Evolutionary conservation across 2,329 filamentous ascomycete genomes (phyloP), one percentile per base, ranked within the genome.

Genomic region (Colletotrichum liriopes): DNA sequence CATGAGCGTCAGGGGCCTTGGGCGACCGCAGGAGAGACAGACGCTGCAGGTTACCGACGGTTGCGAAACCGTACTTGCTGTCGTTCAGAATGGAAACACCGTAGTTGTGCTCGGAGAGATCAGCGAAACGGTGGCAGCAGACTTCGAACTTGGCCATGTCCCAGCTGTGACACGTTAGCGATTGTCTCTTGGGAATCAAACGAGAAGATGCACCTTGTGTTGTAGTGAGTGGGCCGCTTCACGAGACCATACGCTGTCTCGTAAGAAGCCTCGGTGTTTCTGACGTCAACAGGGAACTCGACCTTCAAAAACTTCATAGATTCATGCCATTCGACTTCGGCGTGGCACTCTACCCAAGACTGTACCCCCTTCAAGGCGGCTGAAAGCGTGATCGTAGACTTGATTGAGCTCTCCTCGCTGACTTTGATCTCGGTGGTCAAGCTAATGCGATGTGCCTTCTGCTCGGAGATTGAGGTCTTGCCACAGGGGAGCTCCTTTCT

Each of bases 81-180:
- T 98, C 95, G 79, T 98, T 98, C 71, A 98, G 88, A 74, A 98
- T 93, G 2, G 94, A 96, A 9, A 98, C 94, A 74, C 95, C 95
- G 77, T 97, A 98, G 65, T 92, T 93, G 78, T 93, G 87, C 82
- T 98, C 95, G 0, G 93, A 96, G 35, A 98, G 85, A 81, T 98
- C 95, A 14, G 95, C 95, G 86, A 94, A 98, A 80, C 95, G 96
- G 85, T 98, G 95, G 81, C 93, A 96, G 87, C 95, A 98, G 63
- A 98, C 95, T 84, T 98, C 95, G 77, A 98, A 98, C 79, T 98
- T 98, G 78, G 95, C 95, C 95, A 97, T 97, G 79, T 98, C 95
- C 95, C 95, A 98, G 76, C 90, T 89, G 16, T 16, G 26, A 29
- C 3, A 32, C 16, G 41, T 68, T 47, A 73, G 71, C 39, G 20